Evolutionary conservation across 768 basidiomycete species (phyloP), one percentile per base, ranked within the genome.

Genomic region (Boletus rufocinnamomeus): DNA sequence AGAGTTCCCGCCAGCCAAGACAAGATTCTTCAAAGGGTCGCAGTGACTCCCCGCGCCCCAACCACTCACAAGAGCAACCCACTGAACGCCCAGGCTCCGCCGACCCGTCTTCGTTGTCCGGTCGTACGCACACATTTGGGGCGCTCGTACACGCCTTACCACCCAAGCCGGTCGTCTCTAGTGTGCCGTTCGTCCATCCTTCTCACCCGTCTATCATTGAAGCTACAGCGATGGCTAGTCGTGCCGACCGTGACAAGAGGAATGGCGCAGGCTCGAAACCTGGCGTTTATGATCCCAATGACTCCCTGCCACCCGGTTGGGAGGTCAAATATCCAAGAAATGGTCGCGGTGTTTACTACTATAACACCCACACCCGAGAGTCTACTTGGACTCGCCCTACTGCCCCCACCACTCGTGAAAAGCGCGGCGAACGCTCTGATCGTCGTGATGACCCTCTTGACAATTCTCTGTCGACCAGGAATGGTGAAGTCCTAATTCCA

Each of bases 141-240:
- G 77, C 82, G 50, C 68, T 87, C 47, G 83, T 80, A n/a, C 87
- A 89, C 66, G 85, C 85, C 30, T 76, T 89, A 19, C 87, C 87
- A 21, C 83, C 87, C 4, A 89, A 88, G 71, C 87, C 87, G 47
- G 75, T 81, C 34, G 75, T 80, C 46, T 75, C 79, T 46, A 78
- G 64, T 60, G 79, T 82, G 51, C 79, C 82, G 56, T 82, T 80
- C 68, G 70, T 83, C 50, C 77, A 83, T 62, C 79, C 82, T 48
- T 81, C 84, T 69, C 79, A 83, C 61, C 79, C 82, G 52, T 82
- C 80, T 54, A 82, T 84, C 65, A 82, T 84, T 66, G 80, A 82
- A 64, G 84, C 84, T 59, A 84, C 83, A 63, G 77, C 83, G 40
- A 87, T 87, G 85, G 78, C 77, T n/a, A 74, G 78, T 59, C 70